These are phyloP conservation scores for Phaffia australis DNA, from an alignment of 768 basidiomycete species.

Conservation along the genomic window DNA sequence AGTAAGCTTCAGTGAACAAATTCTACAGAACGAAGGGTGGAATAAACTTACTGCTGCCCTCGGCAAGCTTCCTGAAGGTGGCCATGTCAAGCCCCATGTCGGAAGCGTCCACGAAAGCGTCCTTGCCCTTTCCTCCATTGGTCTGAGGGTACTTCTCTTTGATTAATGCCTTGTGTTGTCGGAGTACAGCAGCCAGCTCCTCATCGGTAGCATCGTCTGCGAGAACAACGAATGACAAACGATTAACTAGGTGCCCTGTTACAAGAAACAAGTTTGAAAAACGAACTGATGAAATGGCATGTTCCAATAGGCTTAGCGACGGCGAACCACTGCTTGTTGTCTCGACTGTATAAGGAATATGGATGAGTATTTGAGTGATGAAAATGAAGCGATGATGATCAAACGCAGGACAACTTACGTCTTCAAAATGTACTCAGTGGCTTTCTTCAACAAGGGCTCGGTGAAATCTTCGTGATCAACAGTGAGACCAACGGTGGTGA, in stretches of 20 bases:
- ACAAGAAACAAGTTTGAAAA: not conserved
- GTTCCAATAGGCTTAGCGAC: slow-evolving; percentile 38
- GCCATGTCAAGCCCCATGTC: slow-evolving; percentile 38
- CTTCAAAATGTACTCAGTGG: slow-evolving; percentile 36
- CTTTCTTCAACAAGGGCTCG: slow-evolving; percentile 35
- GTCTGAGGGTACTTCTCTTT: slow-evolving; percentile 30
- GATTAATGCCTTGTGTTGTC: slow-evolving; percentile 37
- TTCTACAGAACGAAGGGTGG: no score
- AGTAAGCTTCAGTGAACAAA: no score
- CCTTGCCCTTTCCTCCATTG: slow-evolving; percentile 33
- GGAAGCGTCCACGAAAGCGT: slow-evolving; percentile 39
- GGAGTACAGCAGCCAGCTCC: slow-evolving; percentile 35
- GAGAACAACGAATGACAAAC: not conserved
- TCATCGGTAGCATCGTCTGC: slow-evolving; percentile 36
- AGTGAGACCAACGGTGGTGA: slow-evolving; percentile 36
- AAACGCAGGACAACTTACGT: slow-evolving; percentile 26
- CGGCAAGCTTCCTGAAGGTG: slow-evolving; percentile 18
- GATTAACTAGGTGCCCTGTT: not conserved
- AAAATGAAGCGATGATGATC: no score
- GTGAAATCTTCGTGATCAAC: slow-evolving; percentile 38
- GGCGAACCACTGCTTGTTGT: slow-evolving; percentile 38
- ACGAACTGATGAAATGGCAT: slow-evolving; percentile 35
- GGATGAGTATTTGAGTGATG: no score
- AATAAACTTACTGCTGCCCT: no score
- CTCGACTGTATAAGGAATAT: slow-evolving; percentile 30